Evolutionary conservation across 108 stramenopile genomes (phyloP), one percentile per base, ranked within the genome.

Genomic region (Tribonema minus): DNA sequence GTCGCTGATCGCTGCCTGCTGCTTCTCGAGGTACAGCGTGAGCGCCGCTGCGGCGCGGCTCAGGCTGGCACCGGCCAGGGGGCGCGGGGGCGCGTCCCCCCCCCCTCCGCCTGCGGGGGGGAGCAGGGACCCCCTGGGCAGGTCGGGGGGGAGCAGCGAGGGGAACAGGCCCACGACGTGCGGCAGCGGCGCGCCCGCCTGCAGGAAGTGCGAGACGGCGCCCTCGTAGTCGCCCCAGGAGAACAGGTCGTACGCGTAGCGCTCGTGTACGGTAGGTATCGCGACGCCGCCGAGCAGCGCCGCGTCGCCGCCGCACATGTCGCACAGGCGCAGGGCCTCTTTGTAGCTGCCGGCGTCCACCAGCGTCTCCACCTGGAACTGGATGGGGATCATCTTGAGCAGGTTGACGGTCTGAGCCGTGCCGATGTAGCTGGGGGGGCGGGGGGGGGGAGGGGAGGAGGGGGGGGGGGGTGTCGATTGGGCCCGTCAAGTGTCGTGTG

Each of bases 141-240:
- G n/a, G 37, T 72, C 72, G 12, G 72, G 72, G 6, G 72, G 72
- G 1, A 61, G 61, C 35, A 72, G 37, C 7, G 72, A 72, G 20
- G 72, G 72, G 30, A 72, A 72, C 34, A 72, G 72, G 28, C 46
- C 46, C 36, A 72, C n/a, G 36, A 72, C 72, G 62, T 64, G 61
- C 25, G 46, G 61, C 29, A 72, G 61, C 2, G 72, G 72, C 62
- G 72, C 62, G 25, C 62, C 62, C 30, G 72, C 72, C 2, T 32
- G 36, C 3, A 72, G 72, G 32, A 72, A 72, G 38, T 72, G 72
- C 28, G 61, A 60, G 31, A 72, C 72, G 33, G 72, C 72, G 5
- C 72, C 72, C 62, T 72, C 72, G 63, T 72, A 72, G 72, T 72
- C 72, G 26, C 72, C 72, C 72, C 72, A 72, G n/a, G 72, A 72